Base-by-base conservation (phyloP, 441 rosid genomes). In the Eruca vesicaria region DNA sequence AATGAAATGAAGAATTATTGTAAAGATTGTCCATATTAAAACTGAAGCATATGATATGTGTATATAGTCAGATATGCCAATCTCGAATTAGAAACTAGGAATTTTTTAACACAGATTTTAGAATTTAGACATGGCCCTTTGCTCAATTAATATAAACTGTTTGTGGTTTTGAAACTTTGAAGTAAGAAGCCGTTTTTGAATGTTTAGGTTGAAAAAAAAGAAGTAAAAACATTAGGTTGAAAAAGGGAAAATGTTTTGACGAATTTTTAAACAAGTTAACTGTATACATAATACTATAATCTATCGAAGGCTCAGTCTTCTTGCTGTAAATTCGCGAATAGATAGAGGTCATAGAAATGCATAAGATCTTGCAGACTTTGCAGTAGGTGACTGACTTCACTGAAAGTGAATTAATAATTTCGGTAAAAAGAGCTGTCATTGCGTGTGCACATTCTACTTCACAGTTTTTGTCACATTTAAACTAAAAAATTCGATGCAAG, bases 351-450 rank as follows among this genome's bases (percentile, higher is more conserved):
- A 36, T 68, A 35, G 26, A 28, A 11, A 26, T 58, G 33, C 32
- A 58, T 12, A 71, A 71, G 63, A 77, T 71, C 21, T 29, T 65
- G 68, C 63, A 52, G 58, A 52, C 28, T 10, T 50, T 19, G 58
- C 58, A 77, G 76, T 59, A 48, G 76, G 76, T 77, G 63, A 35
- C 76, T 77, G 76, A 77, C 80, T 66, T 71, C 68, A 71, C 1
- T 19, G 16, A 48, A 55, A 59, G 64, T 63, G 16, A 71, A 71
- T 59, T 77, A 41, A 76, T 18, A 76, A 16, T 76, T 11, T 76
- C 64, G 57, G 76, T 64, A 57, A 70, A 64, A 64, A 26, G 26
- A 64, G n/a, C 62, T 76, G 67, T 48, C n/a, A 45, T 76, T 64
- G 80, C 80, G 75, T 76, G 75, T 76, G 23, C 66, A 16, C 71